Evolutionary conservation across 768 basidiomycete species (phyloP).

Genomic region (Leccinum broughii): DNA sequence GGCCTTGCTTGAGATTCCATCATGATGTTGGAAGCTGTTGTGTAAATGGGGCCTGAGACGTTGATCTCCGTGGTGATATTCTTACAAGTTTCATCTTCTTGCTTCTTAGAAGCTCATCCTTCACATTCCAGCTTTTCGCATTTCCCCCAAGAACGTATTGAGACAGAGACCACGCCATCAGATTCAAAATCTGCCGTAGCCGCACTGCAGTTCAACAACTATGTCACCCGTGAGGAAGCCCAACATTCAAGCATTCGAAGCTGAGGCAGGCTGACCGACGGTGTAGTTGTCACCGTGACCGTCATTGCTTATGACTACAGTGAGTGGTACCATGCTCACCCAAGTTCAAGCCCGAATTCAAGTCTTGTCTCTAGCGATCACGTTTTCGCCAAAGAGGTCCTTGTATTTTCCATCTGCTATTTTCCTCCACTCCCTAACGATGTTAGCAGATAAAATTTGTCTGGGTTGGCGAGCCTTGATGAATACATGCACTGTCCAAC

Average conservation of each 20-base stretch:
- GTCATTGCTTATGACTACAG: constrained; percentile 24
- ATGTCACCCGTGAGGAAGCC: constrained; percentile 6
- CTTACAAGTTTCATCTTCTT: no score
- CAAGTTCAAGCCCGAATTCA: not conserved
- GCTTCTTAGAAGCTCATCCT: not conserved
- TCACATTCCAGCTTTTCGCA: not conserved
- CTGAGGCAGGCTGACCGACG: not conserved
- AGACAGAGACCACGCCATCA: constrained; percentile 15
- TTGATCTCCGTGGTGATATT: not conserved
- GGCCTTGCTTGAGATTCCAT: not conserved
- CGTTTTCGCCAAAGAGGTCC: constrained; percentile 19
- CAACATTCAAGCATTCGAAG: not conserved
- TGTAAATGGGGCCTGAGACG: not conserved
- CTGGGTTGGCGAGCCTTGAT: constrained; percentile 16
- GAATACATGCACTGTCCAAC: not conserved
- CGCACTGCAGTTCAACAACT: constrained; percentile 8
- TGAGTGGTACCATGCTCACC: constrained; percentile 3
- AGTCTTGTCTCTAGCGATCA: constrained; percentile 13
- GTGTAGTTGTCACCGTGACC: constrained; percentile 13
- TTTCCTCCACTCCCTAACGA: not conserved
- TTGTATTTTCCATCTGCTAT: not conserved
- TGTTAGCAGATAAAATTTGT: constrained; percentile 12
- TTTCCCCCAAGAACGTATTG: no score
- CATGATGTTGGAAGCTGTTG: not conserved
- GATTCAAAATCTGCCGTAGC: constrained; percentile 2